A percentile compares a stretch with the other conserved stretches of the same genome.
Conservation (phyloP, 139 green algal species). For the Coelastrella sp. region DNA sequence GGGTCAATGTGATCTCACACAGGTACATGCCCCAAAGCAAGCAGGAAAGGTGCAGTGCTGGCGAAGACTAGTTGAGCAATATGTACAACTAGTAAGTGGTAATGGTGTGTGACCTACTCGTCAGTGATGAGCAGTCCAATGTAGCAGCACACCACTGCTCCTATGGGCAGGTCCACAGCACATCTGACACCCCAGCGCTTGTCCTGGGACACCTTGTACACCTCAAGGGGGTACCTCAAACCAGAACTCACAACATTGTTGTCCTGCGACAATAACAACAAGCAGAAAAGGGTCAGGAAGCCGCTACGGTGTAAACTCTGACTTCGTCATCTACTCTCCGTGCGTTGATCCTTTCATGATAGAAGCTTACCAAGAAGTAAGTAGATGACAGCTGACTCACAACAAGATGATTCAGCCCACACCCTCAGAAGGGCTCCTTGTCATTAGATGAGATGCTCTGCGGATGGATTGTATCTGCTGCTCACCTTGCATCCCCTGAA, state of each 20-base stretch:
- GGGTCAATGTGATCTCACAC: no score
- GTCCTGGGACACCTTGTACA: slow-evolving; percentile 63
- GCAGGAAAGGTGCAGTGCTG: background rate
- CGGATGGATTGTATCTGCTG: no score
- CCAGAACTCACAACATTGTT: slow-evolving; percentile 17
- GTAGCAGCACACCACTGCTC: slow-evolving; percentile 67
- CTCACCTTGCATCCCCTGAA: slow-evolving; percentile 22
- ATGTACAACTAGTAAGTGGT: background rate
- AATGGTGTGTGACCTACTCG: slow-evolving; percentile 3
- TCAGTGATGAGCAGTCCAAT: slow-evolving; percentile 63
- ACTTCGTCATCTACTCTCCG: no score
- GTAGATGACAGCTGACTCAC: no score
- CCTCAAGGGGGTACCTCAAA: slow-evolving; percentile 27
- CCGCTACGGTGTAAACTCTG: no score
- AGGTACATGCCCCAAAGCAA: background rate
- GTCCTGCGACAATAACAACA: background rate
- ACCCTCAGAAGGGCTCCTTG: no score
- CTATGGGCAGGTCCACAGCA: slow-evolving; percentile 51
- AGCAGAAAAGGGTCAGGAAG: no score
- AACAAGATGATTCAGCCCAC: no score
- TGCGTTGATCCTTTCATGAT: no score
- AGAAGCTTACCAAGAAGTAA: no score
- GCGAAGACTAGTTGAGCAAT: background rate
- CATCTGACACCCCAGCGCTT: slow-evolving; percentile 75
- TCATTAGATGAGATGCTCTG: no score